Percentiles rank a stretch among this genome's conserved stretches.
These are phyloP conservation scores for Ammopiptanthus mongolicus DNA, from an alignment of 306 rosid genomes.

Conservation along the genomic window DNA sequence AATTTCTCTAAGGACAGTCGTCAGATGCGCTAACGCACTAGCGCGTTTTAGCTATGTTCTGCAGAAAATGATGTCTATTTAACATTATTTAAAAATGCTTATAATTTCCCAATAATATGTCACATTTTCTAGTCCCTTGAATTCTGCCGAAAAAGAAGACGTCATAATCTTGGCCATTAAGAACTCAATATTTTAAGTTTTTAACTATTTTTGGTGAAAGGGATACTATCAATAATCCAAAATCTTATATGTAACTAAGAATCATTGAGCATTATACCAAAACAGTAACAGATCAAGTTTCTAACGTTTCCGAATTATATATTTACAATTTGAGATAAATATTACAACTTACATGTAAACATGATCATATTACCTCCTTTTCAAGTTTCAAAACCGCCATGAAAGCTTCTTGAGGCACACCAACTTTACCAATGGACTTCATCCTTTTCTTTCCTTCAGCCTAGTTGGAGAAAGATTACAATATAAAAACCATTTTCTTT, in stretches of 20 bases:
- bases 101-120: background rate
- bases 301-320: background rate
- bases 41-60: background rate
- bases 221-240: background rate
- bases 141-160: background rate
- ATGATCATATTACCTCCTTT: slow-evolving; percentile 71
- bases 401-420: slow-evolving; percentile 95
- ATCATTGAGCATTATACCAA: slow-evolving; percentile 9
- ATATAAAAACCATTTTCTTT: background rate
- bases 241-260: background rate
- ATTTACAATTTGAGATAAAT: slow-evolving; percentile 25
- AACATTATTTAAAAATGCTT: too few species aligned
- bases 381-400: slow-evolving; percentile 97
- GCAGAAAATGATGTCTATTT: background rate
- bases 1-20: background rate
- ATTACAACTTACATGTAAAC: slow-evolving; percentile 16
- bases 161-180: background rate
- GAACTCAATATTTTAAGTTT: background rate
- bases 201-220: background rate
- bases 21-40: background rate
- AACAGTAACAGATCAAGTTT: slow-evolving; percentile 15
- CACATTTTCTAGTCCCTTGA: background rate
- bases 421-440: slow-evolving; percentile 92
- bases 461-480: slow-evolving; percentile 27
- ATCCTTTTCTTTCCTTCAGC: slow-evolving; percentile 97